Evolutionary conservation across 2,329 filamentous ascomycete genomes (phyloP).

Genomic region (Arthrinium puccinioides): DNA sequence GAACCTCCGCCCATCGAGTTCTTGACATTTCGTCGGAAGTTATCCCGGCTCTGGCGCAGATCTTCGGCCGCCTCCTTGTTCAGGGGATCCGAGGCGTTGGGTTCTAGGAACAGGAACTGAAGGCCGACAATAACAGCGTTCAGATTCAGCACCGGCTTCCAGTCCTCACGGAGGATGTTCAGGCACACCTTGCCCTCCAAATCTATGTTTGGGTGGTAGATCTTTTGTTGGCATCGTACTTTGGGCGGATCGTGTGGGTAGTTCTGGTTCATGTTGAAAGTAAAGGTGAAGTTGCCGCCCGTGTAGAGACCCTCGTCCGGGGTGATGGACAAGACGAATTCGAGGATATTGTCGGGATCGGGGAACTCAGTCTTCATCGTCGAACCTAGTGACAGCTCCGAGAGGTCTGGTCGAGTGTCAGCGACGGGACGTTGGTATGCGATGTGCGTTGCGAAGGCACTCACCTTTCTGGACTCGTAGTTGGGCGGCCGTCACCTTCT

Average conservation of each 20-base stretch:
- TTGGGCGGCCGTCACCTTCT: constrained; percentile 96
- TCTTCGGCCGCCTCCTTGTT: constrained; percentile 98
- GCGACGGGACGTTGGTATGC: too few relatives aligned
- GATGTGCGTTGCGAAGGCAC: too few relatives aligned
- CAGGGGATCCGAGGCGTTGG: constrained; percentile 92
- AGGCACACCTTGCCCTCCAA: constrained; percentile 95
- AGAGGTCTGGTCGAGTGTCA: constrained; percentile 75
- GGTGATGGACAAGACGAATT: constrained; percentile 74
- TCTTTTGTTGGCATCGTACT: constrained; percentile 94
- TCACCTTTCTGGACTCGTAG: constrained; percentile 91
- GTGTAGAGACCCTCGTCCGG: constrained; percentile 88
- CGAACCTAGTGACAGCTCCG: constrained; percentile 68
- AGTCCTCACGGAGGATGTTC: constrained; percentile 95
- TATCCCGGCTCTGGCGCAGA: constrained; percentile 74
- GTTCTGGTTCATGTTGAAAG: constrained; percentile 85
- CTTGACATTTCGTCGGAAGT: constrained; percentile 86
- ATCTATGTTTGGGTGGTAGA: constrained; percentile 99
- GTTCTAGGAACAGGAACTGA: constrained; percentile 94
- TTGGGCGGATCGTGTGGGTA: constrained; percentile 98
- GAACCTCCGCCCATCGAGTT: constrained; percentile 73
- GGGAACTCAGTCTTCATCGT: constrained; percentile 80
- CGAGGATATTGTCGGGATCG: constrained; percentile 77
- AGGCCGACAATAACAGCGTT: constrained; percentile 94
- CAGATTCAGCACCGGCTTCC: constrained; percentile 96
- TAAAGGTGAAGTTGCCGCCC: constrained; percentile 79